Percentiles rank a stretch among this genome's conserved stretches.
These are phyloP conservation scores for Diaporthe longicolla DNA, from an alignment of 2,329 filamentous ascomycete species.

Conservation along the genomic window DNA sequence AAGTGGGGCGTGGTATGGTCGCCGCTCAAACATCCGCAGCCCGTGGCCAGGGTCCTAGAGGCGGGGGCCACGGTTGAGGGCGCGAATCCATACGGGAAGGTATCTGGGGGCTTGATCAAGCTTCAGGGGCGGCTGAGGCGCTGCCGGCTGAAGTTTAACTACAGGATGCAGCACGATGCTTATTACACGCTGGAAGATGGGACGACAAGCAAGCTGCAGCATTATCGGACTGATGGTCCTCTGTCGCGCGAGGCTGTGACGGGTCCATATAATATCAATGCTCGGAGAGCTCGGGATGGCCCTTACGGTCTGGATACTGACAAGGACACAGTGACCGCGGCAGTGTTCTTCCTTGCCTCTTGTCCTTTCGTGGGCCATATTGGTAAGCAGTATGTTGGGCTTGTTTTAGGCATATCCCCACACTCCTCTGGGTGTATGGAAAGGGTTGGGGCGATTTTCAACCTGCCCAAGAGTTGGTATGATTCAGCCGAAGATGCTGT, in stretches of 20 bases:
- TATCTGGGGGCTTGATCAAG: not conserved
- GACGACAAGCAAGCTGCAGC: not conserved
- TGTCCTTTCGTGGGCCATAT: conserved; percentile 16
- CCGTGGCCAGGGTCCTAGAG: not conserved
- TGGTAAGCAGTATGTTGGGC: conserved; percentile 5
- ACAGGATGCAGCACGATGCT: not conserved
- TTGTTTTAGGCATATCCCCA: conserved; percentile 3
- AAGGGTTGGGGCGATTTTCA: conserved; percentile 7
- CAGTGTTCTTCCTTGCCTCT: conserved; percentile 13
- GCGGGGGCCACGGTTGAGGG: conserved; percentile 7
- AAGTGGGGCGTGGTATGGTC: conserved; percentile 21
- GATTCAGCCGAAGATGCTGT: conserved; percentile 15
- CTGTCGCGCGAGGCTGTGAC: conserved; percentile 11
- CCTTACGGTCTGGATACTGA: not conserved
- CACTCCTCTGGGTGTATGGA: conserved; percentile 5
- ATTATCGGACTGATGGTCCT: conserved; percentile 26
- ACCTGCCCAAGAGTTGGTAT: conserved; percentile 17
- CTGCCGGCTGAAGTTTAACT: conserved; percentile 12
- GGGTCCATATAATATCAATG: not conserved
- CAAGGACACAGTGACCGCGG: conserved; percentile 3
- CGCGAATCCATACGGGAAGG: conserved; percentile 10
- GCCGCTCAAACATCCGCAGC: not conserved
- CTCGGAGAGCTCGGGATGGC: not conserved
- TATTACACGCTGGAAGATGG: not conserved
- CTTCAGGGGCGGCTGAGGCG: conserved; percentile 5